phyloP scores from a whole-genome alignment of 208 protist species.

The Phytomonas sp. region DNA sequence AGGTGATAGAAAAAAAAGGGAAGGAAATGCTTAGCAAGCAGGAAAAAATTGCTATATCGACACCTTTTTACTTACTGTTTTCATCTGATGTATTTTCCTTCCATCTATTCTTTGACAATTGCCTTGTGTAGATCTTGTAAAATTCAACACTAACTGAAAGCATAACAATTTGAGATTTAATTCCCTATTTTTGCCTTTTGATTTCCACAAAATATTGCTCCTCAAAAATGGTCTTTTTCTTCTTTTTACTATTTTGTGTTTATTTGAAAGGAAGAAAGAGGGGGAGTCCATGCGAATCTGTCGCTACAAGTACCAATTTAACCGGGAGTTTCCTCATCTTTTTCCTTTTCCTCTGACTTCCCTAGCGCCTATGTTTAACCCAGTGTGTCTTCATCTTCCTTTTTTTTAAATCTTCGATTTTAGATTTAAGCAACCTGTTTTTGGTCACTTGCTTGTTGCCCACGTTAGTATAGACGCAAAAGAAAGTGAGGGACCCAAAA shows the following conservation, averaged over 20 bases:
- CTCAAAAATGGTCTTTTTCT: neutral
- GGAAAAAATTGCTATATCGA: neutral
- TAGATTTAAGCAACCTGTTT: neutral
- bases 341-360: neutral
- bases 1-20: neutral
- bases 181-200: neutral
- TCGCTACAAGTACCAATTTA: neutral
- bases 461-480: neutral
- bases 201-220: neutral
- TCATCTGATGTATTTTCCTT: neutral
- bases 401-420: constrained; percentile 1
- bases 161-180: neutral
- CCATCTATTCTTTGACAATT: neutral
- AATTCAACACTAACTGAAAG: neutral
- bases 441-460: neutral
- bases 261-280: neutral
- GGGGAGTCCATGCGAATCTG: neutral
- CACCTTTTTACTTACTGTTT: neutral
- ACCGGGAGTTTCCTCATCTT: neutral
- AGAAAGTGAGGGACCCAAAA: neutral
- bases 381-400: neutral
- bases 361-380: neutral
- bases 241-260: neutral
- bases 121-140: neutral
- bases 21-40: neutral